phyloP scores from a whole-genome alignment of 768 basidiomycete species.

The Amyloporia xantha region DNA sequence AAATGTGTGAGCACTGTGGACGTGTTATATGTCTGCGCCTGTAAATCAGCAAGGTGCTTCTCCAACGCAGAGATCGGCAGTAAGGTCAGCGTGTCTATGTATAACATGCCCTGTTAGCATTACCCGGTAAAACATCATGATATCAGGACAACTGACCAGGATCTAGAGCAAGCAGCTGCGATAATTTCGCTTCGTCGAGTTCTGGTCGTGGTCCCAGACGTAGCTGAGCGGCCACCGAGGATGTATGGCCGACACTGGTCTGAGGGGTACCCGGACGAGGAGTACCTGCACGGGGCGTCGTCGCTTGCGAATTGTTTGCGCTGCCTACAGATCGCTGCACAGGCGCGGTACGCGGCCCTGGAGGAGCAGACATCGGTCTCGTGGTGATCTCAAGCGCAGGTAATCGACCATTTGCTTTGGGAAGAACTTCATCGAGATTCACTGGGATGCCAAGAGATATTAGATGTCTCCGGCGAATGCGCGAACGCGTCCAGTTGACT shows the following conservation, averaged over 20 bases:
- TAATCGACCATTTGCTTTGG: slow-evolving; percentile 57
- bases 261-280: slow-evolving; percentile 39
- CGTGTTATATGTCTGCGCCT: slow-evolving; percentile 64
- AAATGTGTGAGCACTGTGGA: slow-evolving; percentile 75
- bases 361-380: slow-evolving; percentile 75
- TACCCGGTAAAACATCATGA: background rate
- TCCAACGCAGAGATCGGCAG: slow-evolving; percentile 65
- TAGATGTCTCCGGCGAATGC: slow-evolving; percentile 84
- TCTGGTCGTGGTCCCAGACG: slow-evolving; percentile 74
- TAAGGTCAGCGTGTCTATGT: slow-evolving; percentile 69
- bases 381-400: slow-evolving; percentile 82
- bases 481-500: slow-evolving; percentile 92
- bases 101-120: no score
- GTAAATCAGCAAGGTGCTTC: slow-evolving; percentile 58
- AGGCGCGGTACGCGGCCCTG: slow-evolving; percentile 42
- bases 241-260: slow-evolving; percentile 29
- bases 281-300: slow-evolving; percentile 48
- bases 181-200: slow-evolving; percentile 60
- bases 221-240: slow-evolving; percentile 29
- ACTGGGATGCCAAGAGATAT: slow-evolving; percentile 91
- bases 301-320: slow-evolving; percentile 41
- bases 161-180: slow-evolving; percentile 57
- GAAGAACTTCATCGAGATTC: slow-evolving; percentile 88
- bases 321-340: slow-evolving; percentile 26
- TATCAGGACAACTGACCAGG: slow-evolving; percentile 42